Evolutionary conservation across 495 filamentous ascomycete species (phyloP).

Genomic region (Penicillium paxilli): DNA sequence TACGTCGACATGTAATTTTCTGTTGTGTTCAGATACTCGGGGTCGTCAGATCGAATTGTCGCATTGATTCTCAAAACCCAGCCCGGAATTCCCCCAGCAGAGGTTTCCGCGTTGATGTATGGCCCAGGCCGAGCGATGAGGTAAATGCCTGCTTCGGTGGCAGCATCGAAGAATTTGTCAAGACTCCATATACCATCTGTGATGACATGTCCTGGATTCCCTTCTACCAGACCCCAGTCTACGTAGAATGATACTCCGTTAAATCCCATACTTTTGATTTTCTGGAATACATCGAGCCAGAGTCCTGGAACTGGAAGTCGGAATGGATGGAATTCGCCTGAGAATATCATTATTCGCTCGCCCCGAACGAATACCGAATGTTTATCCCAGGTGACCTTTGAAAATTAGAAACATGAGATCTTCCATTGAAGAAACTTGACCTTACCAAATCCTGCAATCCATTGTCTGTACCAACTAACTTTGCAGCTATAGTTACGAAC

Average conservation of each 20-base stretch:
- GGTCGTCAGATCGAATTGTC: conserved; percentile 53
- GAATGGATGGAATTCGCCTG: conserved; percentile 69
- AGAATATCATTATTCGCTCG: conserved; percentile 64
- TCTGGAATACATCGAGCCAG: conserved; percentile 74
- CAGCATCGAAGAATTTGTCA: conserved; percentile 64
- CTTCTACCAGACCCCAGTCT: conserved; percentile 71
- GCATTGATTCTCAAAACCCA: conserved; percentile 59
- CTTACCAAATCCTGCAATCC: conserved; percentile 12
- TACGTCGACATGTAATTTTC: conserved; percentile 43
- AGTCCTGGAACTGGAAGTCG: conserved; percentile 65
- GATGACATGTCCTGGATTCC: conserved; percentile 58
- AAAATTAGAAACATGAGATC: not conserved
- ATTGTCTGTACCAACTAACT: not conserved
- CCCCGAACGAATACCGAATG: conserved; percentile 65
- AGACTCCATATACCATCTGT: conserved; percentile 66
- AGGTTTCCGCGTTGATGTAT: conserved; percentile 65
- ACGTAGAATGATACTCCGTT: conserved; percentile 68
- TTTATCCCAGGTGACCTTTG: conserved; percentile 64
- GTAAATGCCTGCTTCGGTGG: conserved; percentile 64
- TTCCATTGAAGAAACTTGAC: not conserved
- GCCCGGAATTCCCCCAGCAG: conserved; percentile 58
- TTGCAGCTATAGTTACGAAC: not conserved
- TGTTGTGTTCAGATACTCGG: conserved; percentile 60
- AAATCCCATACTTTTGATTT: conserved; percentile 71
- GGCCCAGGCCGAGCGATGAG: conserved; percentile 65